These are phyloP conservation scores for Sarcodon aspratus DNA, from an alignment of 768 basidiomycete species.

Conservation along the genomic window DNA sequence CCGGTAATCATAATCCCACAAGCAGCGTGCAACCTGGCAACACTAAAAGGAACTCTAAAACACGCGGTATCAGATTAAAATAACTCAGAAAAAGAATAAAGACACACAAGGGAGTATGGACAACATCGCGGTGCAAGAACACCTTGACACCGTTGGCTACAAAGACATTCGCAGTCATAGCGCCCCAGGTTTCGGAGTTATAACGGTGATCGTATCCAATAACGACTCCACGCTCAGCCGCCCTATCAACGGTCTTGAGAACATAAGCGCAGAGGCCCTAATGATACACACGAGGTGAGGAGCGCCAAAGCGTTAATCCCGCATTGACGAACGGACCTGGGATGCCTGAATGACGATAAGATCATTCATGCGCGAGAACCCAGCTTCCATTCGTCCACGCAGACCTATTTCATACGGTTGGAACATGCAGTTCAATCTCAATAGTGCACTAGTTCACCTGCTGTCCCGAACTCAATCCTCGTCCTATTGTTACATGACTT, in stretches of 20 bases:
- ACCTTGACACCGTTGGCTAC: constrained; percentile 52
- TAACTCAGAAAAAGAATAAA: neutral
- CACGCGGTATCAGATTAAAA: neutral
- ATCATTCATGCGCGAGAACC: constrained; percentile 89
- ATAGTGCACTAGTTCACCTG: constrained; percentile 33
- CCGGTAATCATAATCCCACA: constrained; percentile 91
- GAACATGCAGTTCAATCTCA: neutral
- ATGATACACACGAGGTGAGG: neutral
- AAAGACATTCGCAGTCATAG: constrained; percentile 64
- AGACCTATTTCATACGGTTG: constrained; percentile 35
- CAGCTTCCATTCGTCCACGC: constrained; percentile 77
- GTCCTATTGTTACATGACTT: constrained; percentile 24
- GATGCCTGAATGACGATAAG: constrained; percentile 74
- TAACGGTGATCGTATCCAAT: constrained; percentile 83
- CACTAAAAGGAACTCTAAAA: constrained; percentile 70
- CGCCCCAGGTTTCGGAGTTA: constrained; percentile 70
- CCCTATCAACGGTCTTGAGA: constrained; percentile 36
- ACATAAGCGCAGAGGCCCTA: constrained; percentile 76
- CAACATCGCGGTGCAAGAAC: constrained; percentile 55
- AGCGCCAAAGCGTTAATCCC: neutral
- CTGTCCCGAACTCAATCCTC: constrained; percentile 82
- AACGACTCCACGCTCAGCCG: constrained; percentile 55
- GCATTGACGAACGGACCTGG: constrained; percentile 33
- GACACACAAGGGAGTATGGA: constrained; percentile 71
- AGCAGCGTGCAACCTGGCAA: constrained; percentile 54